A percentile compares a stretch with the other conserved stretches of the same genome.
Evolutionary conservation across 2,329 filamentous ascomycete genomes (phyloP).

Genomic region (Corinectria fuckeliana): DNA sequence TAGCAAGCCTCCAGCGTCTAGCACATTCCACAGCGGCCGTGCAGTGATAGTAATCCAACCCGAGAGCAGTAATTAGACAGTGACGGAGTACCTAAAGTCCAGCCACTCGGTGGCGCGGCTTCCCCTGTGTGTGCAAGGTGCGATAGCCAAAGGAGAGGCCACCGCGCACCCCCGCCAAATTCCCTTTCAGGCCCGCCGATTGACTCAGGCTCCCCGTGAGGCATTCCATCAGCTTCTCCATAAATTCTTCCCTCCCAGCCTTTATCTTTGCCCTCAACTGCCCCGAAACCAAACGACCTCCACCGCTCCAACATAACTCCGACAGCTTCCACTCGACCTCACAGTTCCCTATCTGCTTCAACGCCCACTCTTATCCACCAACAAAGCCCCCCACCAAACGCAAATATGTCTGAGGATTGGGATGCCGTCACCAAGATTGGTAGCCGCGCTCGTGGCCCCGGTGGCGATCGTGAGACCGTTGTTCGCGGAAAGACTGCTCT

Average conservation of each 20-base stretch:
- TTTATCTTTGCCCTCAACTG: slow-evolving; percentile 27
- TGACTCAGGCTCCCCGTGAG: slow-evolving; percentile 46
- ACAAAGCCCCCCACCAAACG: slow-evolving; percentile 37
- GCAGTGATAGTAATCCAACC: background rate
- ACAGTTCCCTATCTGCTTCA: background rate
- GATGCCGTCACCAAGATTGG: slow-evolving; percentile 92
- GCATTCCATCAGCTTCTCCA: slow-evolving; percentile 41
- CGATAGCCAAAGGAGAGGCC: background rate
- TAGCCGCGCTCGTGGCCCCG: slow-evolving; percentile 76
- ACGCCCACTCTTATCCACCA: slow-evolving; percentile 6
- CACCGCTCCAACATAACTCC: slow-evolving; percentile 13
- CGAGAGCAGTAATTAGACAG: too few species aligned
- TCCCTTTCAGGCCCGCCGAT: slow-evolving; percentile 42
- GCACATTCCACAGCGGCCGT: slow-evolving; percentile 38
- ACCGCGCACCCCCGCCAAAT: slow-evolving; percentile 27
- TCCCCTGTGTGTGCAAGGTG: slow-evolving; percentile 13
- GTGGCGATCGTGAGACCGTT: slow-evolving; percentile 81
- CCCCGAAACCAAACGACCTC: slow-evolving; percentile 22
- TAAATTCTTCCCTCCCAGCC: slow-evolving; percentile 37
- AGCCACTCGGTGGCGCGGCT: slow-evolving; percentile 30
- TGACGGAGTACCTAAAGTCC: slow-evolving; percentile 1
- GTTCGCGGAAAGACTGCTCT: slow-evolving; percentile 82
- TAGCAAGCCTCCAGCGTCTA: slow-evolving; percentile 28
- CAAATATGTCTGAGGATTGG: slow-evolving; percentile 74
- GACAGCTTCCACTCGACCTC: background rate